These are phyloP conservation scores for Monilinia fructicola DNA, from an alignment of 2,329 filamentous ascomycete species.

Conservation along the genomic window DNA sequence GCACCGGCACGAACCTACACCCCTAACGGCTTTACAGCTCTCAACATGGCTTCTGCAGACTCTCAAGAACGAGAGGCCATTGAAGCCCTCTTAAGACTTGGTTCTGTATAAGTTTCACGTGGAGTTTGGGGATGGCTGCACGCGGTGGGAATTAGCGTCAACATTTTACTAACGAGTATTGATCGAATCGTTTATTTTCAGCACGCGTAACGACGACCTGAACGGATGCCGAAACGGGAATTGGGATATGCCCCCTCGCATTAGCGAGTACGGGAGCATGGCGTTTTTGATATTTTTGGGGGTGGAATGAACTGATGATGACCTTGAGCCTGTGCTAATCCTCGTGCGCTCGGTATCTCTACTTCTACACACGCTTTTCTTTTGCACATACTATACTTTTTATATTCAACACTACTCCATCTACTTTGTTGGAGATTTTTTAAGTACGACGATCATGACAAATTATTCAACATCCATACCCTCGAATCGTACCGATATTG, in stretches of 20 bases:
- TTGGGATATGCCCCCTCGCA: slow-evolving; percentile 28
- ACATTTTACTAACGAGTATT: slow-evolving; percentile 41
- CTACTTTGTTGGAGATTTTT: slow-evolving; percentile 7
- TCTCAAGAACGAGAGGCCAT: slow-evolving; percentile 79
- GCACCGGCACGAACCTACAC: slow-evolving; percentile 46
- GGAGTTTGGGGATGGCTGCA: slow-evolving; percentile 38
- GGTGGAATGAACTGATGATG: slow-evolving; percentile 25
- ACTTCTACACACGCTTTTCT: slow-evolving; percentile 25
- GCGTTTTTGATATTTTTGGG: slow-evolving; percentile 33
- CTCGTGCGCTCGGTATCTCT: slow-evolving; percentile 39
- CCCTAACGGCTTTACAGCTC: slow-evolving; percentile 49
- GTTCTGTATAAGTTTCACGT: slow-evolving; percentile 61
- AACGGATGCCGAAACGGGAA: slow-evolving; percentile 27
- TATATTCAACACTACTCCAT: slow-evolving; percentile 28
- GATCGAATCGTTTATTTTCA: slow-evolving; percentile 36
- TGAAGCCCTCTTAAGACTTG: slow-evolving; percentile 76
- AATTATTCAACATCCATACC: slow-evolving; percentile 12
- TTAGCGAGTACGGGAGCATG: slow-evolving; percentile 31
- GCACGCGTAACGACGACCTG: slow-evolving; percentile 35
- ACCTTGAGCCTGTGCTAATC: slow-evolving; percentile 39
- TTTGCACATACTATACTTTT: slow-evolving; percentile 30
- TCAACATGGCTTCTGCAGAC: slow-evolving; percentile 48
- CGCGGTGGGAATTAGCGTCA: slow-evolving; percentile 34
- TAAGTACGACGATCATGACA: slow-evolving; percentile 16
- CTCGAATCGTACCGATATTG: slow-evolving; percentile 9